These are phyloP conservation scores for Tylopilus sp. DNA, from an alignment of 768 basidiomycete genomes.

Conservation along the genomic window DNA sequence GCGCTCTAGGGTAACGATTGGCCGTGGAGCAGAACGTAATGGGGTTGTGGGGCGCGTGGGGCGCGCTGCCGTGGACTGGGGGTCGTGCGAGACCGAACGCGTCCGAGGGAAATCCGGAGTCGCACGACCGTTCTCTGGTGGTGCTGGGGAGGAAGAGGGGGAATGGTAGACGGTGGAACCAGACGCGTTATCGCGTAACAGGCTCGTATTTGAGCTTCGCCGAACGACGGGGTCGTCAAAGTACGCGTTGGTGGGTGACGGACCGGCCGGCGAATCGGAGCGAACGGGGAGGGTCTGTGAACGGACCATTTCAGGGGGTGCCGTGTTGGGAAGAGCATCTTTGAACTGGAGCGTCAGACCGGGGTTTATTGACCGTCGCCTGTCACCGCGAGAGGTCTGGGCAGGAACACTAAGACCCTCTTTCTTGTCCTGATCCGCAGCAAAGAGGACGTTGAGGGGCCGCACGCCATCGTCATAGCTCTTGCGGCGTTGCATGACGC, in stretches of 20 bases:
- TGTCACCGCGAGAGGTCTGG: slow-evolving; percentile 38
- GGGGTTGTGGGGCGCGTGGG: slow-evolving; percentile 17
- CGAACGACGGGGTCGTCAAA: slow-evolving; percentile 17
- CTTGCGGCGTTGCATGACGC: slow-evolving; percentile 30
- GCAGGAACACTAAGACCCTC: slow-evolving; percentile 26
- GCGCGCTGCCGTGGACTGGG: not conserved
- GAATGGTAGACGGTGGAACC: slow-evolving; percentile 31
- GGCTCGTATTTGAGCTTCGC: slow-evolving; percentile 24
- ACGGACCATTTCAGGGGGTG: slow-evolving; percentile 28
- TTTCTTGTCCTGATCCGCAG: slow-evolving; percentile 12
- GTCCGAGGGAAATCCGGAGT: slow-evolving; percentile 41
- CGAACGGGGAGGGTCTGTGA: slow-evolving; percentile 29
- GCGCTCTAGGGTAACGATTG: slow-evolving; percentile 34
- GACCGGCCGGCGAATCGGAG: slow-evolving; percentile 21
- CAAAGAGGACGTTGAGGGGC: slow-evolving; percentile 36
- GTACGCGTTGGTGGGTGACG: slow-evolving; percentile 16
- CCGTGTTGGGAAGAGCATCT: slow-evolving; percentile 8
- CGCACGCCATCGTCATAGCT: slow-evolving; percentile 45
- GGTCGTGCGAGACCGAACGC: slow-evolving; percentile 35
- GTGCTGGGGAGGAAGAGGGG: slow-evolving; percentile 39
- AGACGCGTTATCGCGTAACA: slow-evolving; percentile 27
- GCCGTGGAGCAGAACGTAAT: slow-evolving; percentile 20
- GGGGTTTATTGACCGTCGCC: slow-evolving; percentile 56
- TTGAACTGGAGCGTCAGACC: slow-evolving; percentile 36
- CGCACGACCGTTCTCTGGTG: slow-evolving; percentile 31